Evolutionary conservation across 768 basidiomycete genomes (phyloP).

Genomic region (Amanita brunnescens): DNA sequence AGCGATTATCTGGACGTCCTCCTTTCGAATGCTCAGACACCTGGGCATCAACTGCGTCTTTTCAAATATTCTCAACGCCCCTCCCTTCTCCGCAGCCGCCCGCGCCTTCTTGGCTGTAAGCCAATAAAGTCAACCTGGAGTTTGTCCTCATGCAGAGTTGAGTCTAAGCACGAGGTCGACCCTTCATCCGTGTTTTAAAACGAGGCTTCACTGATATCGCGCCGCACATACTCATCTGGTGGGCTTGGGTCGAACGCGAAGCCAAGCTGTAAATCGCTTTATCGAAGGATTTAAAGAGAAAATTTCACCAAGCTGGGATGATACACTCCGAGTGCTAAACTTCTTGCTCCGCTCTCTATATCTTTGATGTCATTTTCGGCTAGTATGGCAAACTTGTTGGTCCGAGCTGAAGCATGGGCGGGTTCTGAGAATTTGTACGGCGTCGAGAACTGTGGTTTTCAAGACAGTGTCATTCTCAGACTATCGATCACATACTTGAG

Average conservation of each 20-base stretch:
- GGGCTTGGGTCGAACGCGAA: constrained; percentile 74
- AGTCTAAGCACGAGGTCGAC: constrained; percentile 64
- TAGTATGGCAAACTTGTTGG: constrained; percentile 40
- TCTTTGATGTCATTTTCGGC: constrained; percentile 54
- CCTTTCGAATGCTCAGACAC: no score
- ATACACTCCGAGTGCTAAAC: constrained; percentile 55
- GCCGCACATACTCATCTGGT: constrained; percentile 63
- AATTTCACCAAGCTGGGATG: constrained; percentile 65
- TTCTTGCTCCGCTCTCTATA: constrained; percentile 50
- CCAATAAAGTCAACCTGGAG: constrained; percentile 55
- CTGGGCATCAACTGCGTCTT: no score
- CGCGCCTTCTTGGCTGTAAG: constrained; percentile 51
- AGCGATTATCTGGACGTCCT: no score
- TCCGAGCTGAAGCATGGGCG: constrained; percentile 45
- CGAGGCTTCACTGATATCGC: constrained; percentile 88
- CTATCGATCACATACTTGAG: constrained; percentile 57
- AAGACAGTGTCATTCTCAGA: no score
- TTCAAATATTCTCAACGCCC: constrained; percentile 68
- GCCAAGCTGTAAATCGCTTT: not conserved
- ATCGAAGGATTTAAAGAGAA: not conserved
- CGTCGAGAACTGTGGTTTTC: constrained; percentile 86
- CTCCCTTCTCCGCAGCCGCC: constrained; percentile 29
- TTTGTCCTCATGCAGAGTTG: constrained; percentile 18
- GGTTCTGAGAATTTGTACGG: constrained; percentile 67
- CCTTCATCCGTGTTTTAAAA: constrained; percentile 74